phyloP scores from a whole-genome alignment of 225 moss, liverwort and hornwort genomes.

The Sphagnum tenellum region DNA sequence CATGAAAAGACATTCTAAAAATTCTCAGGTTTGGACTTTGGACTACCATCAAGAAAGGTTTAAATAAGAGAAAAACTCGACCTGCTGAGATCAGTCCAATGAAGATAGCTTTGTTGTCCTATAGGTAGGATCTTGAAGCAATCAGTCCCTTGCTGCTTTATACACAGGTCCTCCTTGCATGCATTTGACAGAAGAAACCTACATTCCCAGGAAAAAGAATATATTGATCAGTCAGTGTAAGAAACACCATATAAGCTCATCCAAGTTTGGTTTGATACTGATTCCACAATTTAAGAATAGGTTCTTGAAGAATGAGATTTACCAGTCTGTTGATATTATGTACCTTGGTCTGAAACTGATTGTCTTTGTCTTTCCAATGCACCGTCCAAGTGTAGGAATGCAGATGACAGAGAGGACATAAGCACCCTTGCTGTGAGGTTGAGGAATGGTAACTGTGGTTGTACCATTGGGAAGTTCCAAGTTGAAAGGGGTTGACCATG shows the following conservation, averaged over 20 bases:
- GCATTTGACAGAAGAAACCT: slow-evolving; percentile 75
- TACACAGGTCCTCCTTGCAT: slow-evolving; percentile 71
- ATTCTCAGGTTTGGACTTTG: too few relatives aligned
- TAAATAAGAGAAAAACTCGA: slow-evolving; percentile 5
- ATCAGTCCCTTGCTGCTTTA: slow-evolving; percentile 84
- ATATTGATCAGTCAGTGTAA: background rate
- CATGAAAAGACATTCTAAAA: too few relatives aligned
- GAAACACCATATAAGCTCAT: background rate
- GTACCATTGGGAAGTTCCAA: slow-evolving; percentile 72
- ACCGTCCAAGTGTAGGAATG: slow-evolving; percentile 77
- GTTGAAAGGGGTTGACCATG: slow-evolving; percentile 83
- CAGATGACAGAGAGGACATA: slow-evolving; percentile 77
- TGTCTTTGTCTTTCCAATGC: slow-evolving; percentile 84
- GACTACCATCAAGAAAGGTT: too few relatives aligned
- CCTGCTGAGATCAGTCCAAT: slow-evolving; percentile 84
- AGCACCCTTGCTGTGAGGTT: slow-evolving; percentile 64
- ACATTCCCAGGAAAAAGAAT: slow-evolving; percentile 7
- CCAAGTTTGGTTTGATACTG: background rate
- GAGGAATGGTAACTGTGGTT: slow-evolving; percentile 66
- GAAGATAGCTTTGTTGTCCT: slow-evolving; percentile 71
- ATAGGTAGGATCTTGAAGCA: slow-evolving; percentile 59
- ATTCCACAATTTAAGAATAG: too few relatives aligned
- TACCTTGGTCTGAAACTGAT: slow-evolving; percentile 90
- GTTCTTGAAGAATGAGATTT: too few relatives aligned
- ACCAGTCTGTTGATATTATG: background rate